Percentiles rank a stretch among this genome's conserved stretches.
Evolutionary conservation across 73 alveolate genomes (phyloP).

Genomic region (Paramecium sexaurelia): DNA sequence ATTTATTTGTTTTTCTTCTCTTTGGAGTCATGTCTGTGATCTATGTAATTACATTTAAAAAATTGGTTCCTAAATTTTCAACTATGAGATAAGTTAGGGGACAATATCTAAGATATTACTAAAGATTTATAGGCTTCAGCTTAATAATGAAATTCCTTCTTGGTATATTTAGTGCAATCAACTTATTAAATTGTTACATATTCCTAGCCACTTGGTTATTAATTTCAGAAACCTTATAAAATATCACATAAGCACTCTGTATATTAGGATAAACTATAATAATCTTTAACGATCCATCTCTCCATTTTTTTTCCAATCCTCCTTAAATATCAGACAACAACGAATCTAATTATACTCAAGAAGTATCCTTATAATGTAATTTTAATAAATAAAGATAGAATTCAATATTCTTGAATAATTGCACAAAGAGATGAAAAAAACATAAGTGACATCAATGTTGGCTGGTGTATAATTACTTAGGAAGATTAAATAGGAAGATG

Average conservation of each 20-base stretch:
- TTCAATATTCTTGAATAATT: neutral
- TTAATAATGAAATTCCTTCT: neutral
- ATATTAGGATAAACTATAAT: neutral
- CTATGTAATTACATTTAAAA: neutral
- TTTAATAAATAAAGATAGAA: neutral
- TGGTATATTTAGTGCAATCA: conserved; percentile 22
- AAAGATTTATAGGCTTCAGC: neutral
- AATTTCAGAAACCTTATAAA: neutral
- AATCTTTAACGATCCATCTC: neutral
- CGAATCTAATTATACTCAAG: neutral
- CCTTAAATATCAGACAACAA: neutral
- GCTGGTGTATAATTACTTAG: conserved; percentile 20
- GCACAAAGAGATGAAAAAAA: conserved; percentile 27
- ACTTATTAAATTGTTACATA: conserved; percentile 4
- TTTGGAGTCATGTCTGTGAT: conserved; percentile 13
- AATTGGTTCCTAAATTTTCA: neutral
- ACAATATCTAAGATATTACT: conserved; percentile 33
- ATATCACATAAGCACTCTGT: neutral
- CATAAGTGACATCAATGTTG: conserved; percentile 11
- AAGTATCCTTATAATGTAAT: neutral
- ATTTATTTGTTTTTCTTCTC: neutral
- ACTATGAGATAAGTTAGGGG: conserved; percentile 8
- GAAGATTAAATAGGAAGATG: neutral
- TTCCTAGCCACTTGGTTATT: neutral
- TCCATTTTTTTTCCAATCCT: neutral